Evolutionary conservation across 2,329 filamentous ascomycete species (phyloP).

Genomic region (Nemania serpens): DNA sequence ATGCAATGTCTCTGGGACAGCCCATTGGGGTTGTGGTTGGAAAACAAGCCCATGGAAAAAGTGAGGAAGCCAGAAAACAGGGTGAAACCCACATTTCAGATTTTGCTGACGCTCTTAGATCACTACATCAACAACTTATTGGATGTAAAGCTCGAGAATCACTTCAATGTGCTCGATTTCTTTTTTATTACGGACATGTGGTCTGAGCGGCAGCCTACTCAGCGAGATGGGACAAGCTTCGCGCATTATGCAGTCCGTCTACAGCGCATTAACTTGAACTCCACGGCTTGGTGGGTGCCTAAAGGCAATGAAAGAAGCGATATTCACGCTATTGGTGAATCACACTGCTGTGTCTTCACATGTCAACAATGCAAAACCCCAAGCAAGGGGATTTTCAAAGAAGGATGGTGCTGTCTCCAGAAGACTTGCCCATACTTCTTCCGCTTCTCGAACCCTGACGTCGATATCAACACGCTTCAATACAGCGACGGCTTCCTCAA

Average conservation of each 20-base stretch:
- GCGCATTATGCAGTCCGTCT: slow-evolving; percentile 62
- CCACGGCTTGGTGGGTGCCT: slow-evolving; percentile 64
- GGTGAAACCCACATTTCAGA: neutral
- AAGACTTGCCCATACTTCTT: slow-evolving; percentile 57
- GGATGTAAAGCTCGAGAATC: slow-evolving; percentile 56
- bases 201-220: slow-evolving; percentile 57
- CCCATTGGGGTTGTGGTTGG: slow-evolving; percentile 22
- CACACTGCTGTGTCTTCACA: slow-evolving; percentile 28
- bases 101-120: slow-evolving; percentile 8
- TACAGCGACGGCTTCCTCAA: slow-evolving; percentile 65
- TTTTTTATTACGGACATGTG: slow-evolving; percentile 73
- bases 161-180: slow-evolving; percentile 69
- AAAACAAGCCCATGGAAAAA: slow-evolving; percentile 10
- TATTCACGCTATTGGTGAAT: slow-evolving; percentile 40
- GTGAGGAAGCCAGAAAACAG: neutral
- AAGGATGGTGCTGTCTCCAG: slow-evolving; percentile 41
- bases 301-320: slow-evolving; percentile 38
- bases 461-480: slow-evolving; percentile 42
- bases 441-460: slow-evolving; percentile 34
- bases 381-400: slow-evolving; percentile 46
- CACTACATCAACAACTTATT: slow-evolving; percentile 52
- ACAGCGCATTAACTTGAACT: slow-evolving; percentile 61
- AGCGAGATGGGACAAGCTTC: slow-evolving; percentile 41
- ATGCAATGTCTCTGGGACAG: slow-evolving; percentile 46
- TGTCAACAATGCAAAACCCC: slow-evolving; percentile 49